Percentiles rank a stretch among this genome's conserved stretches.
Evolutionary conservation across 768 basidiomycete genomes (phyloP).

Genomic region (Exsudoporus frostii): DNA sequence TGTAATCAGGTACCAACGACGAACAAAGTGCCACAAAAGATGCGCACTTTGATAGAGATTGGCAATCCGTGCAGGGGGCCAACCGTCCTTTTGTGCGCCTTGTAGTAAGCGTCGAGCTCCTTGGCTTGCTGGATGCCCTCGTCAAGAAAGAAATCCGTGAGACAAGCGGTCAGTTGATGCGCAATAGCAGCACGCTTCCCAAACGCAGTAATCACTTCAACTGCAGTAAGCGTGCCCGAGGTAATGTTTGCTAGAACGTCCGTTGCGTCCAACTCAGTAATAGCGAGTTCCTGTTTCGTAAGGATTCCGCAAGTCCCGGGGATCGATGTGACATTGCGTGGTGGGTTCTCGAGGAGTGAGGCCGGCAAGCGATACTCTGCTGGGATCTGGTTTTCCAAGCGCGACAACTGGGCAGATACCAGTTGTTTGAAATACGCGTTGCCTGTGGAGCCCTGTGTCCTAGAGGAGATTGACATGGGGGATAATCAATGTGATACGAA

Average conservation of each 20-base stretch:
- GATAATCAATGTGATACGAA: not conserved
- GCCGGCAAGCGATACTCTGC: constrained; percentile 12
- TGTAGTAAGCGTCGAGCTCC: constrained; percentile 41
- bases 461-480: constrained; percentile 21
- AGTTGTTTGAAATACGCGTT: constrained; percentile 17
- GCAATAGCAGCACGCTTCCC: constrained; percentile 52
- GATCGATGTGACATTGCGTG: constrained; percentile 33
- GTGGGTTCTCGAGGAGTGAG: constrained; percentile 20
- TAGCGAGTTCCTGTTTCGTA: constrained; percentile 30
- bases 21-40: not conserved
- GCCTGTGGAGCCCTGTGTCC: constrained; percentile 22
- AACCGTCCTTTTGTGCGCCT: constrained; percentile 35
- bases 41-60: constrained; percentile 38
- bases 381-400: constrained; percentile 26
- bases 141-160: constrained; percentile 46
- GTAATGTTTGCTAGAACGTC: constrained; percentile 29
- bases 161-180: constrained; percentile 42
- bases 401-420: constrained; percentile 17
- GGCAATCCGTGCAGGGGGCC: constrained; percentile 45
- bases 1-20: not conserved
- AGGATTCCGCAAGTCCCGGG: constrained; percentile 33
- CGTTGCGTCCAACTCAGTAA: constrained; percentile 38
- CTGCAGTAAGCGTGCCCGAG: constrained; percentile 33
- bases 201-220: constrained; percentile 41
- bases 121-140: constrained; percentile 38